Evolutionary conservation across 2,329 filamentous ascomycete genomes (phyloP).

Genomic region (Neopestalotiopsis sp.): DNA sequence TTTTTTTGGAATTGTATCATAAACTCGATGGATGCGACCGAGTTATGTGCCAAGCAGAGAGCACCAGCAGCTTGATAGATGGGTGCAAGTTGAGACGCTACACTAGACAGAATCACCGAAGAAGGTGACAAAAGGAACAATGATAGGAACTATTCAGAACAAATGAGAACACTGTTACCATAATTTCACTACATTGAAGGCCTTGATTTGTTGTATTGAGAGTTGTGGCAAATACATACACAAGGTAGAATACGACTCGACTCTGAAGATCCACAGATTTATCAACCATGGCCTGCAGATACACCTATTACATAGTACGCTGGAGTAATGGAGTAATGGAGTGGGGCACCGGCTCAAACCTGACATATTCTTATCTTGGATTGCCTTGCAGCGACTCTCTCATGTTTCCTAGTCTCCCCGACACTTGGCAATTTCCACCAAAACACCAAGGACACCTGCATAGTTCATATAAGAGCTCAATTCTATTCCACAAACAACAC

Average conservation of each 20-base stretch:
- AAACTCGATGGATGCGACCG: background rate
- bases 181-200: background rate
- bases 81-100: background rate
- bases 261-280: background rate
- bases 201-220: background rate
- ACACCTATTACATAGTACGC: slow-evolving; percentile 2
- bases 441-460: background rate
- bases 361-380: background rate
- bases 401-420: background rate
- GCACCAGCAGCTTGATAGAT: background rate
- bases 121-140: background rate
- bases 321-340: background rate
- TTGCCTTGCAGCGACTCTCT: background rate
- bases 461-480: background rate
- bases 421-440: background rate
- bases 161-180: background rate
- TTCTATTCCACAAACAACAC: background rate
- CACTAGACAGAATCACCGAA: background rate
- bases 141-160: background rate
- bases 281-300: background rate
- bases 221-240: background rate
- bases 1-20: slow-evolving; percentile 5
- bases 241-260: background rate
- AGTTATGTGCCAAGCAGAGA: background rate
- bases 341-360: background rate